Evolutionary conservation across 306 rosid species (phyloP).

Genomic region (Oxytropis ochrocephala): DNA sequence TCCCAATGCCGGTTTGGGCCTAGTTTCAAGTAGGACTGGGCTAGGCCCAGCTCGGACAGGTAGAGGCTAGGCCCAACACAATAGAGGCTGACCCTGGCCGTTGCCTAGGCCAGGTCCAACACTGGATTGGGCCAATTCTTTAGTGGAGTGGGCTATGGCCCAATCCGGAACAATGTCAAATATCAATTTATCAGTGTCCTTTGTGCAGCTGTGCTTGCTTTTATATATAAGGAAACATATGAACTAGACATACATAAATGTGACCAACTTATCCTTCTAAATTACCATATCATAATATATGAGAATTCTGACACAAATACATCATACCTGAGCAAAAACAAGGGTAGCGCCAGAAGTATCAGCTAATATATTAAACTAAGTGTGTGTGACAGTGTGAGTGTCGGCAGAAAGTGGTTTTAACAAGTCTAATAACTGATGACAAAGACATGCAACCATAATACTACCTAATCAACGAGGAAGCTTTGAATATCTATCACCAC

Average conservation of each 20-base stretch:
- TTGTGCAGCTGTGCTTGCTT: not conserved
- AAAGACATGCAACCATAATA: slow-evolving; percentile 22
- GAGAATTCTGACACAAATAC: not conserved
- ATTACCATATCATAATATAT: not conserved
- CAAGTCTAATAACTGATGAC: not conserved
- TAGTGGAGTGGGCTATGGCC: too few relatives aligned
- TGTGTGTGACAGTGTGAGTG: not conserved
- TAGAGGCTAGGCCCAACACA: too few relatives aligned
- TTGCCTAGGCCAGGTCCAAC: too few relatives aligned
- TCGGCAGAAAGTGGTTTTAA: slow-evolving; percentile 19
- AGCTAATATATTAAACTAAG: not conserved
- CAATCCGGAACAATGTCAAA: too few relatives aligned
- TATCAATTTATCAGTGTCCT: not conserved
- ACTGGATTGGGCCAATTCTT: too few relatives aligned
- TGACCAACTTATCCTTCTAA: not conserved
- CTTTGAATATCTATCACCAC: slow-evolving; percentile 6
- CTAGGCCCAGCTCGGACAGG: too few relatives aligned
- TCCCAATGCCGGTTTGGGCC: too few relatives aligned
- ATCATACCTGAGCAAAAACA: not conserved
- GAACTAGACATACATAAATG: slow-evolving; percentile 9
- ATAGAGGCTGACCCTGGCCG: too few relatives aligned
- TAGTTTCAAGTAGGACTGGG: too few relatives aligned
- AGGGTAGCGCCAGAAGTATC: not conserved
- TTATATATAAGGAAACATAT: not conserved
- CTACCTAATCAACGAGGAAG: not conserved